A percentile compares a stretch with the other conserved stretches of the same genome.
Evolutionary conservation across 2,329 filamentous ascomycete species (phyloP).

Genomic region (Cryphonectria radicalis): DNA sequence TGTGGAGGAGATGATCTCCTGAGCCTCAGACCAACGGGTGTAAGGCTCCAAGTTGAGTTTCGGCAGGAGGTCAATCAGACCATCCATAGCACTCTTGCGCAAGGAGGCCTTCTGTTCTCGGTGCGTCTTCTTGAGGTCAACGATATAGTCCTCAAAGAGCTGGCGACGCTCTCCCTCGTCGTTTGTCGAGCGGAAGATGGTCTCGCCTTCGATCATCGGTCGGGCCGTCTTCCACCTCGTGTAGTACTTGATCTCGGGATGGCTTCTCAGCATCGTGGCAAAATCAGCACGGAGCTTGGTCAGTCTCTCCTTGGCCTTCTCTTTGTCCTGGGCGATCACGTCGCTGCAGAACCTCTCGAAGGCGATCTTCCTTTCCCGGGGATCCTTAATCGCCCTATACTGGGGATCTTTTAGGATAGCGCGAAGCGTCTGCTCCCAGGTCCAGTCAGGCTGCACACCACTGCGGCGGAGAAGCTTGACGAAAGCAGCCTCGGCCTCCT

Average conservation of each 20-base stretch:
- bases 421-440: conserved; percentile 88
- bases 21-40: conserved; percentile 91
- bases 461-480: conserved; percentile 84
- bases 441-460: conserved; percentile 88
- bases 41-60: conserved; percentile 87
- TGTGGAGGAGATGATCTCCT: conserved; percentile 77
- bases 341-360: conserved; percentile 97
- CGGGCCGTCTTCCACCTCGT: conserved; percentile 96
- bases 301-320: conserved; percentile 89
- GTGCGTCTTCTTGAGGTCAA: conserved; percentile 80
- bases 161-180: conserved; percentile 86
- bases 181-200: conserved; percentile 89
- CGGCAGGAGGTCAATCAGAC: conserved; percentile 77
- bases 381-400: conserved; percentile 90
- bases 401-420: conserved; percentile 87
- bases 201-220: conserved; percentile 92
- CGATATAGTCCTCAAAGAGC: conserved; percentile 91
- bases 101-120: conserved; percentile 73
- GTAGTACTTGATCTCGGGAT: conserved; percentile 96
- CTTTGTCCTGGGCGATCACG: conserved; percentile 88
- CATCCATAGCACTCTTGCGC: conserved; percentile 82
- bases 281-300: conserved; percentile 93
- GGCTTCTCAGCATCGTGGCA: conserved; percentile 91
- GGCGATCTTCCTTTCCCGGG: conserved; percentile 84
- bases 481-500: conserved; percentile 93